Evolutionary conservation across 2,329 filamentous ascomycete genomes (phyloP).

Genomic region (Nannizzia gypsea): DNA sequence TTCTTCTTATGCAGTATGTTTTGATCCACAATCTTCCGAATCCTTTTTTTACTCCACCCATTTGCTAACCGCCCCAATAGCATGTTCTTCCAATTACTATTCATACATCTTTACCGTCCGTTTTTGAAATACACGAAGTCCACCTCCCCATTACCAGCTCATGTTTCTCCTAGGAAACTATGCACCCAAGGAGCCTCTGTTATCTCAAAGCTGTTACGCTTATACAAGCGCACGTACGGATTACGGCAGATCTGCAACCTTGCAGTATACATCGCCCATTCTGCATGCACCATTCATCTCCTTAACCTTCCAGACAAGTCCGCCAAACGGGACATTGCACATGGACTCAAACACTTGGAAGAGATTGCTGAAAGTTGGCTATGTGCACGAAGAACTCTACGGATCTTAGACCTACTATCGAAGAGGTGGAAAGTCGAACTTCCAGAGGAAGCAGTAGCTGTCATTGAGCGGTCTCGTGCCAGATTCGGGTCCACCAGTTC

Average conservation of each 20-base stretch:
- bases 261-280: conserved; percentile 88
- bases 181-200: conserved; percentile 81
- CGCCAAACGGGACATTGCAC: conserved; percentile 75
- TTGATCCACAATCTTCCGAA: neutral
- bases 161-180: conserved; percentile 80
- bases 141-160: conserved; percentile 69
- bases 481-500: conserved; percentile 62
- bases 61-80: conserved; percentile 39
- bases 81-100: conserved; percentile 95
- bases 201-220: conserved; percentile 84
- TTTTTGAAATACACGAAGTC: conserved; percentile 81
- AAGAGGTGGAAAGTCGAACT: conserved; percentile 83
- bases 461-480: conserved; percentile 65
- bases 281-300: conserved; percentile 86
- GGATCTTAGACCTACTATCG: conserved; percentile 71
- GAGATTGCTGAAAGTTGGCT: conserved; percentile 95
- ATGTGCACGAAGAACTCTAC: conserved; percentile 71
- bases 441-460: conserved; percentile 65
- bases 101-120: conserved; percentile 89
- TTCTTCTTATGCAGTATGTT: conserved; percentile 75
- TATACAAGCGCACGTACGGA: conserved; percentile 88
- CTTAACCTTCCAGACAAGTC: conserved; percentile 89
- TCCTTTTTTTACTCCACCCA: neutral
- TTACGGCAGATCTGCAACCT: conserved; percentile 92
- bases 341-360: conserved; percentile 82